Conservation (phyloP, 305 asterid species). For the Fraxinus paxiana region DNA sequence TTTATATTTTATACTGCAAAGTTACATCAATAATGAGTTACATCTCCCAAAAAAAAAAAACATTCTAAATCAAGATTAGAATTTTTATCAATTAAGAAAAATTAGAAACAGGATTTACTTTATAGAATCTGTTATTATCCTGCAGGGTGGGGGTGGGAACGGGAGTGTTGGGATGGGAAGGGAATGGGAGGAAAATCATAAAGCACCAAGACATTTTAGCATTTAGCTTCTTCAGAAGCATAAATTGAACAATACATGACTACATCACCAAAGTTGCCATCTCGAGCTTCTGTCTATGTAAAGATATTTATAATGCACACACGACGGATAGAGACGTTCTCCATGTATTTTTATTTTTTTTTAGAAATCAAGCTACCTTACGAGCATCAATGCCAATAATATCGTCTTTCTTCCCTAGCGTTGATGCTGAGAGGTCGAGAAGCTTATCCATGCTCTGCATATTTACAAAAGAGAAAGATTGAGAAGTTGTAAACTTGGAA, state of each 20-base stretch:
- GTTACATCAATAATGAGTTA: background rate
- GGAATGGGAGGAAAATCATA: background rate
- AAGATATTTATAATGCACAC: slow-evolving; percentile 12
- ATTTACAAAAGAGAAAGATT: slow-evolving; percentile 20
- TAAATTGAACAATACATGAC: background rate
- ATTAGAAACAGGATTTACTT: background rate
- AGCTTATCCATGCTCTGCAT: slow-evolving; percentile 80
- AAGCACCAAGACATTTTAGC: background rate
- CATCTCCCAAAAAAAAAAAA: background rate
- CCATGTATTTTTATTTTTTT: background rate
- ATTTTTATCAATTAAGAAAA: background rate
- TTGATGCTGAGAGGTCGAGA: slow-evolving; percentile 52
- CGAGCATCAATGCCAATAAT: slow-evolving; percentile 35
- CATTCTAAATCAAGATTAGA: background rate
- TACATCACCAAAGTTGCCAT: background rate
- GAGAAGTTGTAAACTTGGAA: slow-evolving; percentile 15
- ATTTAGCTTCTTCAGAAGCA: background rate
- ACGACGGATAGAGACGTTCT: slow-evolving; percentile 9
- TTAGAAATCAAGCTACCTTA: slow-evolving; percentile 33
- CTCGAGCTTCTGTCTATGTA: background rate
- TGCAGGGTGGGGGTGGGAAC: background rate
- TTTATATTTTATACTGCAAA: background rate
- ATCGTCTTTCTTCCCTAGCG: slow-evolving; percentile 56
- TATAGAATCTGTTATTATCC: background rate
- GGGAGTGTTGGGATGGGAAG: background rate